phyloP scores from a whole-genome alignment of 1,284 basidiomycete genomes.

The Rhodofomes roseus region DNA sequence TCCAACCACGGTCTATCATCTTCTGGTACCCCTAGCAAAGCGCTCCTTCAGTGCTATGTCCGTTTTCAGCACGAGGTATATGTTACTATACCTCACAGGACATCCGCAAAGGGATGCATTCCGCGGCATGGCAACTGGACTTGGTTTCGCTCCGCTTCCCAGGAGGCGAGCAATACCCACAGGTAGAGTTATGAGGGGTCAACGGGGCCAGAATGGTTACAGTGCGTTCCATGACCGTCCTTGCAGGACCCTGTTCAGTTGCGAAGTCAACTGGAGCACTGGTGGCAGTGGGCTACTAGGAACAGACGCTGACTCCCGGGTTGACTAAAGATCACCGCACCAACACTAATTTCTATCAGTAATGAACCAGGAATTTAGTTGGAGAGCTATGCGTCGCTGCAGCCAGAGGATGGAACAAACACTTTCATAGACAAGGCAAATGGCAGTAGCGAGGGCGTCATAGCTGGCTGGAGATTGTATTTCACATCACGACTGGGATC shows the following conservation, averaged over 20 bases:
- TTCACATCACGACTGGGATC: not conserved
- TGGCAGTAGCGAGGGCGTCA: not conserved
- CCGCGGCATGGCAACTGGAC: constrained; percentile 34
- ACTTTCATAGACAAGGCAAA: not conserved
- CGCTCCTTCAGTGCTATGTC: not conserved
- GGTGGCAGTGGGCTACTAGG: too few species aligned
- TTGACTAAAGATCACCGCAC: too few species aligned
- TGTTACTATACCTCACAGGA: constrained; percentile 47
- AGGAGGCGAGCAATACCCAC: constrained; percentile 40
- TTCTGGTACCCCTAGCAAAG: constrained; percentile 58
- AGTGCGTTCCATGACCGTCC: not conserved
- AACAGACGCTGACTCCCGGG: too few species aligned
- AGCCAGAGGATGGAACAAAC: too few species aligned
- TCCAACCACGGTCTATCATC: constrained; percentile 90
- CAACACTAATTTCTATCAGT: too few species aligned
- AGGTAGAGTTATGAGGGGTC: constrained; percentile 25
- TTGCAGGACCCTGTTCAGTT: too few species aligned
- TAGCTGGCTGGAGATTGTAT: not conserved
- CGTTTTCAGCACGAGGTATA: not conserved
- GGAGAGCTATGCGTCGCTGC: too few species aligned
- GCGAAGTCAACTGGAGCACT: too few species aligned
- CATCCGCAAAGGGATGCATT: constrained; percentile 32
- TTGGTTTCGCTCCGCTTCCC: constrained; percentile 31
- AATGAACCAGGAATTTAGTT: too few species aligned
- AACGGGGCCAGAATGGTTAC: constrained; percentile 21